These are phyloP conservation scores for Nannochloropsis salina DNA, from an alignment of 108 stramenopile genomes.

Conservation along the genomic window DNA sequence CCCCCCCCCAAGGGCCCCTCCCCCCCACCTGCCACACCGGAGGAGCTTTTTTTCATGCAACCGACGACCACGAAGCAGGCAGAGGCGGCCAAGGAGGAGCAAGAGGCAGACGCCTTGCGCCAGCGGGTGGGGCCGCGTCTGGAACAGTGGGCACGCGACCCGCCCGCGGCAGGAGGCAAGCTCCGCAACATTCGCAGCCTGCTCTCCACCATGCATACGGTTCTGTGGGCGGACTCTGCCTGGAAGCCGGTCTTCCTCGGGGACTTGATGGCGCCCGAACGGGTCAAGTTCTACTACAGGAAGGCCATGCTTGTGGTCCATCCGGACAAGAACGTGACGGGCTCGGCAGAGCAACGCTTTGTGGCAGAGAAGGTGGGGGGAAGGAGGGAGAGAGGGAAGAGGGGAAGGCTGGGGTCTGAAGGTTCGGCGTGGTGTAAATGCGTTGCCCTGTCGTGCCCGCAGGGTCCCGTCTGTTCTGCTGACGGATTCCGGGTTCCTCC, in stretches of 20 bases:
- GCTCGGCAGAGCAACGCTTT: conserved; percentile 78
- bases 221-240: conserved; percentile 73
- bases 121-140: conserved; percentile 62
- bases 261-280: conserved; percentile 78
- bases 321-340: conserved; percentile 76
- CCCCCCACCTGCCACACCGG: background rate
- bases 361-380: conserved; percentile 66
- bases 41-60: conserved; percentile 14
- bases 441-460: background rate
- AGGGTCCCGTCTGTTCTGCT: background rate
- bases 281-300: conserved; percentile 74
- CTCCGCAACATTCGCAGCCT: conserved; percentile 89
- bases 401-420: background rate
- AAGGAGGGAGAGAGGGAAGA: conserved; percentile 34
- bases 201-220: conserved; percentile 86
- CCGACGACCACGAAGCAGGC: background rate
- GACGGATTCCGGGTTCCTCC: background rate
- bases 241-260: conserved; percentile 88
- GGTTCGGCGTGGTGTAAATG: background rate
- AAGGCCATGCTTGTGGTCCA: conserved; percentile 91
- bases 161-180: conserved; percentile 56
- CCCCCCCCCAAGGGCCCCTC: background rate
- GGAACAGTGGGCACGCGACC: conserved; percentile 68
- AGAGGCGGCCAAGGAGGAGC: conserved; percentile 57
- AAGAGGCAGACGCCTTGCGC: conserved; percentile 67